Evolutionary conservation across 768 basidiomycete genomes (phyloP).

Genomic region (Dioszegia aurantiaca): DNA sequence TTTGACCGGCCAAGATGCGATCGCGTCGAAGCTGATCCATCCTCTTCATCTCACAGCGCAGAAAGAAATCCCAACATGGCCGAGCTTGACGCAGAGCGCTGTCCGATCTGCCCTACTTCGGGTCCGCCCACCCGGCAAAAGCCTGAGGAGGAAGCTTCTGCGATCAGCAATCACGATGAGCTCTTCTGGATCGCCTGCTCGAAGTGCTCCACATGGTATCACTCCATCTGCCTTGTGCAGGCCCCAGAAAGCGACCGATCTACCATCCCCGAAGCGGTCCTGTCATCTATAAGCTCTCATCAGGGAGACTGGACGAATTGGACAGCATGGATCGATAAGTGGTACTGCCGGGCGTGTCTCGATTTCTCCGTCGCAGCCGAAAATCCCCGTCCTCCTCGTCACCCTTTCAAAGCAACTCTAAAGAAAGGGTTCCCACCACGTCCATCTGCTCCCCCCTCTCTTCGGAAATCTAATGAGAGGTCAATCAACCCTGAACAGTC

Average conservation of each 20-base stretch:
- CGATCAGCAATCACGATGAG: neutral
- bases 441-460: neutral
- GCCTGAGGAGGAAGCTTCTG: neutral
- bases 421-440: conserved; percentile 18
- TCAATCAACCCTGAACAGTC: conserved; percentile 2
- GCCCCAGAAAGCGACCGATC: conserved; percentile 17
- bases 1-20: no score
- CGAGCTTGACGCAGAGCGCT: conserved; percentile 5
- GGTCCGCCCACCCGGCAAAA: conserved; percentile 23
- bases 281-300: conserved; percentile 16
- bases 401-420: conserved; percentile 32
- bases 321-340: conserved; percentile 37
- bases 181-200: conserved; percentile 45
- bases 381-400: conserved; percentile 33
- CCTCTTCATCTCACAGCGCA: no score
- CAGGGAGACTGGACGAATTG: conserved; percentile 39
- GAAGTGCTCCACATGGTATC: conserved; percentile 45
- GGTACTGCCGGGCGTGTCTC: conserved; percentile 40
- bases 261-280: conserved; percentile 27
- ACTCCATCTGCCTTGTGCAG: conserved; percentile 38
- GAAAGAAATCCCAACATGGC: no score
- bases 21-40: no score
- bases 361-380: conserved; percentile 18
- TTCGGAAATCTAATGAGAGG: conserved; percentile 13
- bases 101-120: conserved; percentile 22